Percentiles rank a stretch among this genome's conserved stretches.
Conservation (phyloP, 208 protist species). For the Wallacemonas collosoma region DNA sequence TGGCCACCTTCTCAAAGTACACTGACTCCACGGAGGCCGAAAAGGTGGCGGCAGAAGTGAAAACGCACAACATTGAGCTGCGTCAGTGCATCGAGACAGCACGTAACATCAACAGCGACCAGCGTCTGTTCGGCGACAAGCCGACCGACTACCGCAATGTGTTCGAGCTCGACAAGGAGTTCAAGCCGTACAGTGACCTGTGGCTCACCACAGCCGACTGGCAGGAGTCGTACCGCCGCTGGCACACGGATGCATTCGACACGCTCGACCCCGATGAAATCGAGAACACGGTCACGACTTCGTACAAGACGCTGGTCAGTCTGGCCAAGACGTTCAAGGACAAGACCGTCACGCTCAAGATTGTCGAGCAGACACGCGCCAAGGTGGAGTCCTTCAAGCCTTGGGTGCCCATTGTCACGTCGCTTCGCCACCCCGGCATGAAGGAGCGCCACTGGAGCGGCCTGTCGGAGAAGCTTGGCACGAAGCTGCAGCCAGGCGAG, state of each 20-base stretch:
- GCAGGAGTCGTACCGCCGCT: slow-evolving; percentile 92
- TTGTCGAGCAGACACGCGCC: slow-evolving; percentile 86
- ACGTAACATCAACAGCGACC: slow-evolving; percentile 94
- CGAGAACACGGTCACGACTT: slow-evolving; percentile 79
- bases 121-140: slow-evolving; percentile 95
- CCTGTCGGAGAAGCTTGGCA: slow-evolving; percentile 89
- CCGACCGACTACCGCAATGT: slow-evolving; percentile 96
- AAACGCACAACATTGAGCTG: slow-evolving; percentile 94
- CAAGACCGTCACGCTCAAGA: slow-evolving; percentile 84
- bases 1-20: slow-evolving; percentile 93
- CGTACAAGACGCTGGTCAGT: slow-evolving; percentile 92
- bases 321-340: slow-evolving; percentile 94
- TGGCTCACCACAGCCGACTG: slow-evolving; percentile 96
- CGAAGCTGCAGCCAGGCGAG: slow-evolving; percentile 88
- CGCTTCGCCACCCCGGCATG: slow-evolving; percentile 96
- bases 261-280: slow-evolving; percentile 95
- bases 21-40: slow-evolving; percentile 90
- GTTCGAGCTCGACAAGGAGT: slow-evolving; percentile 94
- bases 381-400: slow-evolving; percentile 96
- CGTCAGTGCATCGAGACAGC: slow-evolving; percentile 92
- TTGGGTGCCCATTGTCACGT: slow-evolving; percentile 93
- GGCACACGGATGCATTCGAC: slow-evolving; percentile 94
- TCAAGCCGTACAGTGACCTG: slow-evolving; percentile 96
- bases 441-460: slow-evolving; percentile 95
- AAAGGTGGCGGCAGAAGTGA: slow-evolving; percentile 94